phyloP scores from a whole-genome alignment of 1,284 basidiomycete genomes.

The Ceratobasidium sp. region DNA sequence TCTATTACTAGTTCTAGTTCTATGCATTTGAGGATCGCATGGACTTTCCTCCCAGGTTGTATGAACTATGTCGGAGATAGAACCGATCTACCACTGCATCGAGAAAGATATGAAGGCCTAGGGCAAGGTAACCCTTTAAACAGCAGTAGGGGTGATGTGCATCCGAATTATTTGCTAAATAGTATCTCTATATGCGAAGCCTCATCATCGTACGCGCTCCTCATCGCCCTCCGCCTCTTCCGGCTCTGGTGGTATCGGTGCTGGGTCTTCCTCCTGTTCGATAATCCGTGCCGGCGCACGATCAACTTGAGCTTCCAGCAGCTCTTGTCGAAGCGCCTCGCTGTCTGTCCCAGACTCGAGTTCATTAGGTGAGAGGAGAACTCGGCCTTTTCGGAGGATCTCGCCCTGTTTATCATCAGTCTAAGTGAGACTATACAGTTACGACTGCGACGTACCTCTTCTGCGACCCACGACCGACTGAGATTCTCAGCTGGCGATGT shows the following conservation, averaged over 20 bases:
- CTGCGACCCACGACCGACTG: slow-evolving; percentile 35
- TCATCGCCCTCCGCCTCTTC: background rate
- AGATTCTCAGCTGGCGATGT: slow-evolving; percentile 27
- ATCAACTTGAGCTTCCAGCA: slow-evolving; percentile 36
- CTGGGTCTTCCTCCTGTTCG: slow-evolving; percentile 15
- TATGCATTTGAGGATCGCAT: no score
- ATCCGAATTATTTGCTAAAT: background rate
- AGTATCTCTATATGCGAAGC: background rate
- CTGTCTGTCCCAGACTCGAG: slow-evolving; percentile 34
- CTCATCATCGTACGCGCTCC: slow-evolving; percentile 4
- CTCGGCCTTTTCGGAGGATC: slow-evolving; percentile 33
- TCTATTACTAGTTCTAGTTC: no score
- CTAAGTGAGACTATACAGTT: background rate
- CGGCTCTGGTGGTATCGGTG: background rate
- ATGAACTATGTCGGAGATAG: no score
- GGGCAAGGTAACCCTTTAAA: no score
- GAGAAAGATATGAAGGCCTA: no score
- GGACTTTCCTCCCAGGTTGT: no score
- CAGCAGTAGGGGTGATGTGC: background rate
- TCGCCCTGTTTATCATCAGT: slow-evolving; percentile 20
- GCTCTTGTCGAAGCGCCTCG: slow-evolving; percentile 34
- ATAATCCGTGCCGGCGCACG: slow-evolving; percentile 32
- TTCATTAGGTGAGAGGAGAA: slow-evolving; percentile 27
- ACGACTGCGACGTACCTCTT: slow-evolving; percentile 19
- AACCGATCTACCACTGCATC: no score